Percentiles rank a stretch among this genome's conserved stretches.
phyloP scores from a whole-genome alignment of 192 early-diverging fungal species.

The Coemansia sp. region DNA sequence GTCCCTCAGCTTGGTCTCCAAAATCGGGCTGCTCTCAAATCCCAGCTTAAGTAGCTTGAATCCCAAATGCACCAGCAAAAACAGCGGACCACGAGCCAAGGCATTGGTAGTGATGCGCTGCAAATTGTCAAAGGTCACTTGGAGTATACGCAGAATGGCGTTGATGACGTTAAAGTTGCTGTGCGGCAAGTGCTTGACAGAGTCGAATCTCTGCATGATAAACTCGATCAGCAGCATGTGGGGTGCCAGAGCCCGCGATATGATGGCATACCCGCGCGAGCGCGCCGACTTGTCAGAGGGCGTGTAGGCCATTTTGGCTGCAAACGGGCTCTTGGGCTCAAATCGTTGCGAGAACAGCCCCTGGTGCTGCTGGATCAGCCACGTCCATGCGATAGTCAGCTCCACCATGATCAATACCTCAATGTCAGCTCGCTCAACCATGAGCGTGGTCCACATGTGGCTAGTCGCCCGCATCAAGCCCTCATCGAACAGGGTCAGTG shows the following conservation, averaged over 20 bases:
- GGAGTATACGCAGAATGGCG: slow-evolving; percentile 76
- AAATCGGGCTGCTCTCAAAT: slow-evolving; percentile 60
- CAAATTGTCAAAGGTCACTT: slow-evolving; percentile 63
- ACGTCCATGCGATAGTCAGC: slow-evolving; percentile 81
- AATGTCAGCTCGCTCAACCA: slow-evolving; percentile 69
- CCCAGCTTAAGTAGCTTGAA: slow-evolving; percentile 71
- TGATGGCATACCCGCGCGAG: slow-evolving; percentile 59
- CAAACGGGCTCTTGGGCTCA: slow-evolving; percentile 71
- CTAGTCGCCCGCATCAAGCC: slow-evolving; percentile 78
- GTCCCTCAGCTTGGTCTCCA: slow-evolving; percentile 63
- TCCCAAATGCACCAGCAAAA: slow-evolving; percentile 72
- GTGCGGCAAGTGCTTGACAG: slow-evolving; percentile 65
- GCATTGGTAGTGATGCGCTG: slow-evolving; percentile 62
- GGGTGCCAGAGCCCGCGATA: slow-evolving; percentile 62
- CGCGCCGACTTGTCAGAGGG: slow-evolving; percentile 80
- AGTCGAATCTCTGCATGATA: slow-evolving; percentile 79
- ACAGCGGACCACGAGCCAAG: slow-evolving; percentile 73
- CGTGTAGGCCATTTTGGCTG: slow-evolving; percentile 87
- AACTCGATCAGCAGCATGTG: slow-evolving; percentile 88
- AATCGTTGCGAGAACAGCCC: slow-evolving; percentile 75
- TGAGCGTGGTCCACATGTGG: slow-evolving; percentile 87
- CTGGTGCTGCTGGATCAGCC: slow-evolving; percentile 69
- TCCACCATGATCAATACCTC: slow-evolving; percentile 81
- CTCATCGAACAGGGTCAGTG: slow-evolving; percentile 74
- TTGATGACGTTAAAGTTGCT: slow-evolving; percentile 70